Base-by-base conservation (phyloP, 163 green algal species). In the Prototheca stagnorum region DNA sequence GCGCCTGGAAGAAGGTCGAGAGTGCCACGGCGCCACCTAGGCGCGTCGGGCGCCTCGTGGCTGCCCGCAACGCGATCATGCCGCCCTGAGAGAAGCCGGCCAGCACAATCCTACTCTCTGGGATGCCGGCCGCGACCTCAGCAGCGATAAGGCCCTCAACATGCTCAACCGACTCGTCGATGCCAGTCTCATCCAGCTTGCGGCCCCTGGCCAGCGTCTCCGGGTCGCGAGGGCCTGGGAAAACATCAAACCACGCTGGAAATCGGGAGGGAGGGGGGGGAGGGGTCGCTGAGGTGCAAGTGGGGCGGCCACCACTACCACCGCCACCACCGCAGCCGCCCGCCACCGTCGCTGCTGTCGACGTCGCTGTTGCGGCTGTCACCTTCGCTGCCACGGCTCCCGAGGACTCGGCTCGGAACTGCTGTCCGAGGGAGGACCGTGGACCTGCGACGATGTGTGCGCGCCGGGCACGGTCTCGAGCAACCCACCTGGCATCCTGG, bases 1-100 rank as follows among this genome's bases (percentile, higher is more conserved):
- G 46, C 4, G 61, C 54, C 44, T 72, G 53, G n/a, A 72, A 39
- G 59, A 59, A 72, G 5, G 63, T 70, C 21, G 35, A 56, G 6
- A 70, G 27, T 21, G 43, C 59, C 0, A 54, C 21, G 35, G 53
- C 69, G 44, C 59, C 63, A 7, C 48, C 63, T 48, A 72, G 36
- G 4, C 37, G 49, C 12, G 44, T 23, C 2, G 26, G 2, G 23
- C 56, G 35, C 16, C 11, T 39, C 31, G 68, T 36, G 21, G 44
- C 31, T 21, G 43, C 23, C 20, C 57, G 57, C 35, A 70, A 46
- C 0, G 59, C 63, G 6, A 72, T 19, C 37, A 65, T 56, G 16
- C 63, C 63, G 37, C 62, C 59, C 44, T 70, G 62, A 14, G 16
- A 41, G 35, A 64, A 69, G 5, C 49, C 47, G 8, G 47, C 49